phyloP scores from a whole-genome alignment of 2,329 filamentous ascomycete species.

The Trichoderma sp. region DNA sequence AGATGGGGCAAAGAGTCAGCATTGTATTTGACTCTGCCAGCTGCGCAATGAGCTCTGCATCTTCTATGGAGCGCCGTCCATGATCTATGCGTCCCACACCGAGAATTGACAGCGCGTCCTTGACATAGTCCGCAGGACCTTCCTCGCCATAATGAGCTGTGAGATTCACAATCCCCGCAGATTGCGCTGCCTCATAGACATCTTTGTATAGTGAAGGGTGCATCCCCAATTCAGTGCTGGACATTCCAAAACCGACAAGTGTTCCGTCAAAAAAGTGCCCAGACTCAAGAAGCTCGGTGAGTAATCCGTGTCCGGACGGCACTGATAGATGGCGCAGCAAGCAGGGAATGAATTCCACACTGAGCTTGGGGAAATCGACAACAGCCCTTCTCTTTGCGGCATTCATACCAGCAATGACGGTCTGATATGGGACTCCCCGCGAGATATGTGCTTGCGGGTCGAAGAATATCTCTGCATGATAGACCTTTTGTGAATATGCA shows the following conservation, averaged over 20 bases:
- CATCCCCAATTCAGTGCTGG: constrained; percentile 59
- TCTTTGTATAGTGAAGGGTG: constrained; percentile 59
- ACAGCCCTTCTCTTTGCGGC: constrained; percentile 59
- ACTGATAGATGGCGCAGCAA: constrained; percentile 68
- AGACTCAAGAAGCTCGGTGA: constrained; percentile 30
- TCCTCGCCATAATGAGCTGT: constrained; percentile 78
- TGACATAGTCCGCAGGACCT: constrained; percentile 64
- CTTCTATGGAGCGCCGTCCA: constrained; percentile 63
- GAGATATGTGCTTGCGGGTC: constrained; percentile 72
- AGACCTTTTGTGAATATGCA: constrained; percentile 62
- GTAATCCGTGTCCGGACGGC: constrained; percentile 47
- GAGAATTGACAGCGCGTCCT: constrained; percentile 59
- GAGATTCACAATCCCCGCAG: constrained; percentile 52
- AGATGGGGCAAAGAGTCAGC: constrained; percentile 70
- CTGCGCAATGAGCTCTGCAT: constrained; percentile 54
- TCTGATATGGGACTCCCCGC: constrained; percentile 61
- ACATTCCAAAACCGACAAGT: constrained; percentile 63
- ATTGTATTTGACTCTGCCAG: constrained; percentile 58
- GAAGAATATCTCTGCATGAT: constrained; percentile 77
- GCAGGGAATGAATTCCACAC: constrained; percentile 66
- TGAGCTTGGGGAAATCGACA: constrained; percentile 57
- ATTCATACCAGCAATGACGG: constrained; percentile 61
- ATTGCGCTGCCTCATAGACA: constrained; percentile 52
- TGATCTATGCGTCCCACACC: constrained; percentile 69
- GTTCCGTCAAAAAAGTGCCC: constrained; percentile 50